A percentile compares a stretch with the other conserved stretches of the same genome.
phyloP scores from a whole-genome alignment of 257 asterid genomes.

The Solanum verrucosum region DNA sequence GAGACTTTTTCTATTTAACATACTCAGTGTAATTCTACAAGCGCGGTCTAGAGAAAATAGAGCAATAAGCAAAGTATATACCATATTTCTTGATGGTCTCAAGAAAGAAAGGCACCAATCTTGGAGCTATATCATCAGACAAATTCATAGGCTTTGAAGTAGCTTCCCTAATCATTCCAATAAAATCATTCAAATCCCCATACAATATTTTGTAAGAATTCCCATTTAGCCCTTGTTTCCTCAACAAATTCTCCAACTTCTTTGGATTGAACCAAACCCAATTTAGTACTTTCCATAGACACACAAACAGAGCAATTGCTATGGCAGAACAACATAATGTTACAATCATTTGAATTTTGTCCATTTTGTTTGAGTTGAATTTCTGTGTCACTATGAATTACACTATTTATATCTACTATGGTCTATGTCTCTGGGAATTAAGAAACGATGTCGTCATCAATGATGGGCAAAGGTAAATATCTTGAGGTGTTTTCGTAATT shows the following conservation, averaged over 20 bases:
- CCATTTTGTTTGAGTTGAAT: background rate
- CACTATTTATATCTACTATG: background rate
- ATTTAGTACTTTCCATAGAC: slow-evolving; percentile 1
- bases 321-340: background rate
- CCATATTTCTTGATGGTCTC: background rate
- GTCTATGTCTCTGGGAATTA: background rate
- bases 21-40: background rate
- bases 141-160: background rate
- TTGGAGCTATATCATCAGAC: slow-evolving; percentile 4
- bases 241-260: slow-evolving; percentile 4
- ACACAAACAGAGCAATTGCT: background rate
- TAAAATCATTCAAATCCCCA: slow-evolving; percentile 11
- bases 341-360: background rate
- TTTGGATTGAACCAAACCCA: slow-evolving; percentile 15
- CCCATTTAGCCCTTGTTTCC: slow-evolving; percentile 25
- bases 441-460: background rate
- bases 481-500: background rate
- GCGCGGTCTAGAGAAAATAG: background rate
- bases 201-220: slow-evolving; percentile 18
- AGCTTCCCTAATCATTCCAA: background rate
- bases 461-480: background rate
- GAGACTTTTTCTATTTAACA: background rate
- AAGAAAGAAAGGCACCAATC: slow-evolving; percentile 1
- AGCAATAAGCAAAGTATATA: background rate
- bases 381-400: background rate